Evolutionary conservation across 1,139 yeast genomes (phyloP), one percentile per base, ranked within the genome.

Genomic region (Suhomyces panamericanus): DNA sequence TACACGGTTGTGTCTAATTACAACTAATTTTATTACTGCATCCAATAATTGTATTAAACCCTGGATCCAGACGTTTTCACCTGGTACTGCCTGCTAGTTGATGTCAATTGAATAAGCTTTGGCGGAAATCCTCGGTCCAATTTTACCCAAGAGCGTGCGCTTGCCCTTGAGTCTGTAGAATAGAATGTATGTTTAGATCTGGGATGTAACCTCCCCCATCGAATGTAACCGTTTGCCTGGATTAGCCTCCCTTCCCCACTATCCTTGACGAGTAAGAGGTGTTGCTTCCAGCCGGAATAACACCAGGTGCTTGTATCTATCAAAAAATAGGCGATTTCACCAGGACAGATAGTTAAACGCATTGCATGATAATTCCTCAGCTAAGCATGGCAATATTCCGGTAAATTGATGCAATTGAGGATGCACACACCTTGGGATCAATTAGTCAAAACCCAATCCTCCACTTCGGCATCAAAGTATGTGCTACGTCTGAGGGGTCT

Each of bases 301-400:
- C 29, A 12, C 29, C n/a, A n/a, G 29, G n/a, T 26, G 29, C n/a
- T 10, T 26, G n/a, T 26, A 26, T 26, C n/a, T 26, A 26, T 26
- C 29, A 26, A 26, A 26, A 26, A 26, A 26, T 26, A 26, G 29
- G n/a, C 29, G 29, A 10, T 3, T 20, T 26, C 2, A 11, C 29
- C 29, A 26, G n/a, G 29, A 26, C n/a, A 11, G n/a, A 12, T 12
- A 26, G 29, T 34, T 34, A 22, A 24, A 34, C 29, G 29, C 36
- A 34, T 32, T 34, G 36, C 36, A 34, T 34, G 29, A 34, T 24
- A 22, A 13, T 11, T 22, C n/a, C 8, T 13, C 17, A 24, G 26
- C 17, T 20, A 20, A 32, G 27, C 15, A 32, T 20, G 24, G 20
- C 36, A 33, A 20, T 24, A 34, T 34, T 34, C 36, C 36, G 36